phyloP scores from a whole-genome alignment of 805 yeast species.

The Kuraishia floccosa region DNA sequence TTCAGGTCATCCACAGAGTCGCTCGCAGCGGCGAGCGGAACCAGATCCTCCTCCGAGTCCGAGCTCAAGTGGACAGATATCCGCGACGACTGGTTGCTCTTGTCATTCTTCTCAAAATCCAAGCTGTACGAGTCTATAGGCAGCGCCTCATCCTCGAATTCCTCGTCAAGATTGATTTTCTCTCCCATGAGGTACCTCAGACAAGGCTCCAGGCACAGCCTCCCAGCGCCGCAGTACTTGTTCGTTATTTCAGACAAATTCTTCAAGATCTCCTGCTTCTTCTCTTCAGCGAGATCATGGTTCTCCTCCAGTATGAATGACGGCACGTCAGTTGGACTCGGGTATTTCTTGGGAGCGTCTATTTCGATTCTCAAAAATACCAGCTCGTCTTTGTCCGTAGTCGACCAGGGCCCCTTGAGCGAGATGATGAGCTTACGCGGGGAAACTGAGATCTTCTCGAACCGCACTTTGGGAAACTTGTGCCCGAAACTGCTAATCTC shows the following conservation, averaged over 20 bases:
- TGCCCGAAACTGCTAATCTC: conserved; percentile 85
- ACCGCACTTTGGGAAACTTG: conserved; percentile 75
- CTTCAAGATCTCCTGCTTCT: conserved; percentile 36
- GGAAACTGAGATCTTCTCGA: conserved; percentile 81
- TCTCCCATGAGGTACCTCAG: conserved; percentile 77
- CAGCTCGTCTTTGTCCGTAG: conserved; percentile 27
- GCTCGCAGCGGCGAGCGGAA: conserved; percentile 8
- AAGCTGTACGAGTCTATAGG: conserved; percentile 17
- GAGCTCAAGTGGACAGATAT: conserved; percentile 24
- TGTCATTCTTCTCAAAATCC: conserved; percentile 14
- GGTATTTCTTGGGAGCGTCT: conserved; percentile 67
- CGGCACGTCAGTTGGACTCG: conserved; percentile 37
- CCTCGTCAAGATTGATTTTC: conserved; percentile 34
- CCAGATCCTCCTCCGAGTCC: conserved; percentile 17
- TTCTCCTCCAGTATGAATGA: conserved; percentile 68
- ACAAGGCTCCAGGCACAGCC: conserved; percentile 73
- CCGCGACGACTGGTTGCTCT: conserved; percentile 8
- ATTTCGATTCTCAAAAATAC: conserved; percentile 62
- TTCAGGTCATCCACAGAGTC: conserved; percentile 10
- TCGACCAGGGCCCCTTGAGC: conserved; percentile 71
- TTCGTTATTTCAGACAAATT: conserved; percentile 44
- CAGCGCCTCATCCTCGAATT: conserved; percentile 12
- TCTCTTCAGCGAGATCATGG: conserved; percentile 44
- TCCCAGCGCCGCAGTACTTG: conserved; percentile 42
- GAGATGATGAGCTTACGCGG: conserved; percentile 72